Base-by-base conservation (phyloP, 192 early-diverging fungal genomes). In the Rhizophagus clarus region DNA sequence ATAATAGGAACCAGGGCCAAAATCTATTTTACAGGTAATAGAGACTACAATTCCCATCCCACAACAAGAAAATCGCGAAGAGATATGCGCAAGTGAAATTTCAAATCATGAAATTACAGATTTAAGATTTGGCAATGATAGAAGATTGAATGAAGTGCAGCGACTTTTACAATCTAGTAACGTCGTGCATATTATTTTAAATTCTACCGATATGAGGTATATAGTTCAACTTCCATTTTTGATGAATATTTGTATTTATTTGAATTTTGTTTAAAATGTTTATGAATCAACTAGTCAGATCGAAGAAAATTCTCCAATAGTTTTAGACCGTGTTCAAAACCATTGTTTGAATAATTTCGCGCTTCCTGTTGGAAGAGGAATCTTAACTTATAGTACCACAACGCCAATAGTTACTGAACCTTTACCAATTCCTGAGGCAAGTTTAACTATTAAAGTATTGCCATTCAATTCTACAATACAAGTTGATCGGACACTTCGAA, bases 311-410 rank as follows among this genome's bases (percentile, higher is more conserved):
- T 71, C 77, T n/a, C 60, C 74, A 42, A 34, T 62, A 26, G n/a
- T 63, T 17, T n/a, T 76, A 40, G 74, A 76, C 15, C 61, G 56
- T 62, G 74, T 76, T 37, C 74, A 76, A 37, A 47, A 47, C 15
- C 60, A 83, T 9, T 81, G 81, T 22, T 61, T 75, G 22, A 84
- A 94, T 51, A 90, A 90, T 3, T 80, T 94, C 8, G 89, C 96
- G 17, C 83, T 94, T 7, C 87, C 94, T 4, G 45, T 89, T 1
- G 95, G 94, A 7, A 83, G 91, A n/a, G 91, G 88, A 4, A 82
- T 94, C 7, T 82, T 97, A 47, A 90, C 88, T 4, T 96, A 90
- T 82, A 88, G 88, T 2, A 90, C 94, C 1, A 77, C 80, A 6
- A 83, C 72, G 4, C 88, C 89, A 6, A 86, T 87, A 14, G 70